A percentile compares a stretch with the other conserved stretches of the same genome.
phyloP scores from a whole-genome alignment of 768 basidiomycete species.

The Scleroderma citrinum region DNA sequence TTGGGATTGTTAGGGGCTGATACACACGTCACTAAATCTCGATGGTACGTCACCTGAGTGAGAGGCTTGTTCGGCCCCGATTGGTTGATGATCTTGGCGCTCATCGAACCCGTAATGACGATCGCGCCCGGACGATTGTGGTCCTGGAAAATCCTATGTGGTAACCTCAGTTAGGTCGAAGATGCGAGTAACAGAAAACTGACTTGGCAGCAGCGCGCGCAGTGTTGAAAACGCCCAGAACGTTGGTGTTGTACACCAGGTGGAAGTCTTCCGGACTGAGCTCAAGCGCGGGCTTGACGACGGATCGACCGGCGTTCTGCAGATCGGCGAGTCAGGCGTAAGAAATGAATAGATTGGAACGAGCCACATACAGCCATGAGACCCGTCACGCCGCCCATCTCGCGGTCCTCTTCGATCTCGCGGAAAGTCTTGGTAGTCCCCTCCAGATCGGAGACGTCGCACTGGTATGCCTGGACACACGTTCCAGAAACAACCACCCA shows the following conservation, averaged over 20 bases:
- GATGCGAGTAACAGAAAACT: constrained; percentile 2
- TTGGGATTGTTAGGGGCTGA: not conserved
- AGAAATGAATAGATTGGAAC: fast-evolving
- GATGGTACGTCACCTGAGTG: constrained; percentile 37
- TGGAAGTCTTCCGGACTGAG: constrained; percentile 50
- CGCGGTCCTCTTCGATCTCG: constrained; percentile 36
- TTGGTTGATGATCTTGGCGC: constrained; percentile 60
- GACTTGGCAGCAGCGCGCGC: constrained; percentile 53
- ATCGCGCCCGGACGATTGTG: constrained; percentile 42
- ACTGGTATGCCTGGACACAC: constrained; percentile 48
- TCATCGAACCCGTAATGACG: constrained; percentile 63
- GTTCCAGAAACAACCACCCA: not conserved
- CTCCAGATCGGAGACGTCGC: constrained; percentile 49
- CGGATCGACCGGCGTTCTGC: constrained; percentile 59
- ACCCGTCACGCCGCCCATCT: constrained; percentile 44
- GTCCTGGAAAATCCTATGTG: constrained; percentile 40
- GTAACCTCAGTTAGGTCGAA: not conserved
- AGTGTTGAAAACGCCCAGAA: constrained; percentile 62
- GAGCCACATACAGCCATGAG: constrained; percentile 44
- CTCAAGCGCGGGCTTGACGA: constrained; percentile 57
- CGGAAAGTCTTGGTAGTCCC: constrained; percentile 39
- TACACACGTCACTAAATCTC: not conserved
- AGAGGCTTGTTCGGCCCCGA: constrained; percentile 38
- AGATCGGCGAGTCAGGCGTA: not conserved
- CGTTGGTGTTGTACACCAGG: constrained; percentile 52